phyloP scores from a whole-genome alignment of 2,329 filamentous ascomycete species.

The Trichoderma citrinoviride region DNA sequence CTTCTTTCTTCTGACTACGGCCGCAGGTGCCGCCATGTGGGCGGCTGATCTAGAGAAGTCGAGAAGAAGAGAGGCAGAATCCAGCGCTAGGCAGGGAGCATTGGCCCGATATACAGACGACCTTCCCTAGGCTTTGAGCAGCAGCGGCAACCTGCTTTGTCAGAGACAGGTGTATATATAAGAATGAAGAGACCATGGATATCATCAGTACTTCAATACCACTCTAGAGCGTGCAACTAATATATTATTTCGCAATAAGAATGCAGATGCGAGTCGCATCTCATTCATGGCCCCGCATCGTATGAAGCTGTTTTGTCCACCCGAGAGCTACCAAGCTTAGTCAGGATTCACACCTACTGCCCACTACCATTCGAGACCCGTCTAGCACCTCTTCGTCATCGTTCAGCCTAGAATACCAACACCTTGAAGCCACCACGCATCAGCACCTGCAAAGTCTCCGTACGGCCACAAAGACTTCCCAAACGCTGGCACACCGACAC shows the following conservation, averaged over 20 bases:
- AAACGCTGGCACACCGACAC: background rate
- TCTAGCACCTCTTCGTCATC: constrained; percentile 17
- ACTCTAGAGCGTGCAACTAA: background rate
- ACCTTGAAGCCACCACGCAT: background rate
- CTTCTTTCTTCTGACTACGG: constrained; percentile 86
- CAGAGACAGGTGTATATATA: background rate
- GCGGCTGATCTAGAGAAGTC: constrained; percentile 69
- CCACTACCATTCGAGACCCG: background rate
- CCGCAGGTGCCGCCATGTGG: constrained; percentile 84
- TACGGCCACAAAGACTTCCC: background rate
- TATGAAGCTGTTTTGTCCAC: background rate
- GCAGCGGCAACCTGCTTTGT: background rate
- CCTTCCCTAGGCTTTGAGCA: background rate
- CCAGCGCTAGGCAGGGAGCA: background rate
- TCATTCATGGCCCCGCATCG: background rate
- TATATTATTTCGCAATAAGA: background rate
- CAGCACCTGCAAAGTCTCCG: background rate
- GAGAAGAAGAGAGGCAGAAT: constrained; percentile 13
- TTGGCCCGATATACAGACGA: constrained; percentile 15
- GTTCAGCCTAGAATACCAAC: constrained; percentile 18
- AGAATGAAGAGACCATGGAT: background rate
- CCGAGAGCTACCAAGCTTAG: background rate
- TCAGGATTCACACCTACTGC: background rate
- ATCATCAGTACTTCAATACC: background rate
- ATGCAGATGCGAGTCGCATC: too few species aligned